phyloP scores from a whole-genome alignment of 768 basidiomycete species.

The Lactifluus rugatus region DNA sequence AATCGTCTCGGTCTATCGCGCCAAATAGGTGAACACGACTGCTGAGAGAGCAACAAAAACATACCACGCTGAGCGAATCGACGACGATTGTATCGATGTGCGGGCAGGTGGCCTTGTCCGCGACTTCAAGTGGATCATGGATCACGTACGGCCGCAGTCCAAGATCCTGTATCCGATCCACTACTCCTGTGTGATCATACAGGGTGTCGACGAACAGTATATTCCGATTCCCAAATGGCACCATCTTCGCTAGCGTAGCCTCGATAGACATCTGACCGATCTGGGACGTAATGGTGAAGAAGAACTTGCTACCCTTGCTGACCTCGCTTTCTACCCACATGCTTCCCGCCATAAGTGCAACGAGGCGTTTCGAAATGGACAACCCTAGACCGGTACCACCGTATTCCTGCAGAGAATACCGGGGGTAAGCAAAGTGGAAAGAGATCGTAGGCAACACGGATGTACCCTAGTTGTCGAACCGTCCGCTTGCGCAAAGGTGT shows the following conservation, averaged over 20 bases:
- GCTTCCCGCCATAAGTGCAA: constrained; percentile 94
- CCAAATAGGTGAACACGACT: background rate
- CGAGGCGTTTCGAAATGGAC: constrained; percentile 95
- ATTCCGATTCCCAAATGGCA: constrained; percentile 76
- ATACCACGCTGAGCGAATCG: constrained; percentile 75
- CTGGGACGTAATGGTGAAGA: constrained; percentile 90
- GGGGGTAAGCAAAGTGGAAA: background rate
- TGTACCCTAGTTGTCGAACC: constrained; percentile 90
- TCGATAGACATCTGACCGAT: constrained; percentile 70
- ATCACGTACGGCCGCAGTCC: constrained; percentile 70
- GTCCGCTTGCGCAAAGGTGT: constrained; percentile 98
- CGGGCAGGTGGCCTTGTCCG: constrained; percentile 71
- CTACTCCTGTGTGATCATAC: constrained; percentile 63
- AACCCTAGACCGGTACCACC: constrained; percentile 94
- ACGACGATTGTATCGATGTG: constrained; percentile 95
- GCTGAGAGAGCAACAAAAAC: constrained; percentile 27
- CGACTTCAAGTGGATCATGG: constrained; percentile 70
- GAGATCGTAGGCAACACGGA: background rate
- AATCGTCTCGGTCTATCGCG: constrained; percentile 68
- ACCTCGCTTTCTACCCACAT: constrained; percentile 99
- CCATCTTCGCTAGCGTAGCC: constrained; percentile 65
- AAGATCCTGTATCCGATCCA: constrained; percentile 66
- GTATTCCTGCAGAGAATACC: constrained; percentile 57
- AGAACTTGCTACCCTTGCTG: constrained; percentile 87
- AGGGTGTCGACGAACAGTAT: constrained; percentile 91